A percentile compares a stretch with the other conserved stretches of the same genome.
Conservation (phyloP, 2,329 filamentous ascomycete species). For the Aspergillus hortae region DNA sequence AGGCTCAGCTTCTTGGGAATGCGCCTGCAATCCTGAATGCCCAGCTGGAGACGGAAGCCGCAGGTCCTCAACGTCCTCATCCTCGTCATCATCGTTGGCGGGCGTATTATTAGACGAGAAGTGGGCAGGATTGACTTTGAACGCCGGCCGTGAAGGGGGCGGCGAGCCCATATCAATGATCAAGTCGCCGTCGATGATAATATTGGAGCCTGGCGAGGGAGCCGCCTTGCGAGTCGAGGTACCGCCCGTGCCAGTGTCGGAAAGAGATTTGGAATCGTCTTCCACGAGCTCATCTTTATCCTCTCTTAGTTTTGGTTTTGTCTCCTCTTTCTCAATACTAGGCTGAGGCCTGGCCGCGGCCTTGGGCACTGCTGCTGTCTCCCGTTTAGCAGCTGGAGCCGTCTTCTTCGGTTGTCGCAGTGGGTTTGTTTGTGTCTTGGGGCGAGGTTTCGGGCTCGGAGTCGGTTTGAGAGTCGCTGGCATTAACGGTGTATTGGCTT, state of each 20-base stretch:
- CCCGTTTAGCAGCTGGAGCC: conserved; percentile 18
- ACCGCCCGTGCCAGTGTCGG: conserved; percentile 29
- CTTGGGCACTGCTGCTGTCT: conserved; percentile 15
- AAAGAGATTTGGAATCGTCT: conserved; percentile 21
- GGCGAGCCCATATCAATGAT: conserved; percentile 49
- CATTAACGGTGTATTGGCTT: conserved; percentile 32
- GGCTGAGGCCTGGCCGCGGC: conserved; percentile 20
- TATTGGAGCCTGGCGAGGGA: conserved; percentile 39
- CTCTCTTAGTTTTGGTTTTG: not conserved
- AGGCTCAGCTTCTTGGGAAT: conserved; percentile 13
- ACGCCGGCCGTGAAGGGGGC: conserved; percentile 35
- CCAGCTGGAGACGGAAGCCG: conserved; percentile 36
- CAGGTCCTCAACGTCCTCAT: conserved; percentile 38
- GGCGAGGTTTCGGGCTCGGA: conserved; percentile 22
- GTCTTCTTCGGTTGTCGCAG: conserved; percentile 27
- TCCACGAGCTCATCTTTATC: conserved; percentile 12
- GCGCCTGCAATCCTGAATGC: conserved; percentile 14
- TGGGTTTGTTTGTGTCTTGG: conserved; percentile 32
- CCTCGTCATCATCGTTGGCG: conserved; percentile 31
- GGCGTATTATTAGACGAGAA: conserved; percentile 43
- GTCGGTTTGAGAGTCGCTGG: conserved; percentile 24
- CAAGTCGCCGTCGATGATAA: conserved; percentile 45
- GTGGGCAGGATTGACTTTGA: conserved; percentile 39
- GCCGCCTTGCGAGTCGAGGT: conserved; percentile 29
- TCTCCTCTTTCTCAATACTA: conserved; percentile 11